These are phyloP conservation scores for Echinosophora koreensis DNA, from an alignment of 306 rosid genomes.

Conservation along the genomic window DNA sequence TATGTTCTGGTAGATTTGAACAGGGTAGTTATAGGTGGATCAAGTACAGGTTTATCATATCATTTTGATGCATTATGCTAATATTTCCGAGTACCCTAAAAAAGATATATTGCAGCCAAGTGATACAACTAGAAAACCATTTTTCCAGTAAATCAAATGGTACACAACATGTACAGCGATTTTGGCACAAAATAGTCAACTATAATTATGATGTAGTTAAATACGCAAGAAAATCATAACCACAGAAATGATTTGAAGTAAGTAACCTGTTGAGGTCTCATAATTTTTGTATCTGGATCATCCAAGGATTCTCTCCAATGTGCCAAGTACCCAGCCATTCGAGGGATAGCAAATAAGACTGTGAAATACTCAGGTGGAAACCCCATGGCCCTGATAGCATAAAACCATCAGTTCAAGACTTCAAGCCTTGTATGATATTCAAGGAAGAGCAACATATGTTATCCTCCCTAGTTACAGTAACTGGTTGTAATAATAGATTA, in stretches of 20 bases:
- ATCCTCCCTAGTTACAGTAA: background rate
- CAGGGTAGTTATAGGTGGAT: background rate
- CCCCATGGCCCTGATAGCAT: conserved; percentile 86
- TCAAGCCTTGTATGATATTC: conserved; percentile 21
- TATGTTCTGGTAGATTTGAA: conserved; percentile 2
- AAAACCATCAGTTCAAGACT: conserved; percentile 37
- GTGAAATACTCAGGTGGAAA: conserved; percentile 94
- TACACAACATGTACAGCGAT: background rate
- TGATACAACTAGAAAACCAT: conserved; percentile 11
- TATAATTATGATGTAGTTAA: conserved; percentile 11
- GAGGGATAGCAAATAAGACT: conserved; percentile 87
- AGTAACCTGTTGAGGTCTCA: conserved; percentile 93
- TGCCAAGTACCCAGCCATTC: conserved; percentile 95
- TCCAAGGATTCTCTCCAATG: conserved; percentile 96
- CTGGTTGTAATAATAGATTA: conserved; percentile 34
- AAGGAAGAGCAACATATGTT: background rate
- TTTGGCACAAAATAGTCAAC: background rate
- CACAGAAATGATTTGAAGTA: conserved; percentile 20
- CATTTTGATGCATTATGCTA: background rate
- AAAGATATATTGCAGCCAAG: background rate
- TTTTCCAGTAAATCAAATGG: conserved; percentile 7
- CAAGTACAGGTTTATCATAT: background rate
- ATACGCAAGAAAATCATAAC: conserved; percentile 27
- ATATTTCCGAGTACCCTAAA: background rate
- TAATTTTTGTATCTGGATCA: conserved; percentile 92